Evolutionary conservation across 2,329 filamentous ascomycete species (phyloP), one percentile per base, ranked within the genome.

Genomic region (Polytolypa hystricis): DNA sequence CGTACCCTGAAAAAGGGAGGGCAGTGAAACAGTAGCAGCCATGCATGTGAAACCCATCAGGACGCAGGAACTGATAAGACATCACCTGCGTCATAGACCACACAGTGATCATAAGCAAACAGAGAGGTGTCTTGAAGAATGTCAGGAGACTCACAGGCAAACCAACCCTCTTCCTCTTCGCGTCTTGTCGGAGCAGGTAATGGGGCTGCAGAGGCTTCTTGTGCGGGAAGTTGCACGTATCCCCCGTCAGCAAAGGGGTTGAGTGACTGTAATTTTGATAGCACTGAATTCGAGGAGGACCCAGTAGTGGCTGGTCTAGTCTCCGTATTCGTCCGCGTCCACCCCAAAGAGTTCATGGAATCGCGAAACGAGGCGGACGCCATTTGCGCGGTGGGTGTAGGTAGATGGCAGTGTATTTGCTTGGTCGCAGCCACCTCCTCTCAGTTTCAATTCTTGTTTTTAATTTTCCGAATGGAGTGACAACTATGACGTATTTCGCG

Each of bases 131-230:
- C 21, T 18, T 28, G 15, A 31, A 33, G 39, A 32, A 26, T 15
- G 14, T 37, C 40, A 42, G 35, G 39, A 58, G 52, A 77, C 91
- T 89, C 76, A 98, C 91, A 70, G 54, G 83, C 80, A 75, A 95
- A 87, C 78, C 84, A 95, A 46, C 80, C 84, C 64, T 95, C 91
- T 57, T 96, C 89, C 62, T 96, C 91, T 56, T 95, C 87, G 50
- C 87, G 78, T 53, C 87, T 74, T 55, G 61, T 84, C 43, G 84
- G 77, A 42, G 86, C 86, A 35, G 89, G 89, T 33, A 95, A 66
- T 47, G 87, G 86, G 46, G 89, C 86, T 33, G 85, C 86, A 23
- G 84, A 70, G 48, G 73, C 72, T 57, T 94, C 87, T 49, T 79
- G 79, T 35, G 84, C 91, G 39, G 91, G 89, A 33, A 98, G 77